Percentiles rank a stretch among this genome's conserved stretches.
Evolutionary conservation across 2,329 filamentous ascomycete genomes (phyloP).

Genomic region (Bisporella sp.): DNA sequence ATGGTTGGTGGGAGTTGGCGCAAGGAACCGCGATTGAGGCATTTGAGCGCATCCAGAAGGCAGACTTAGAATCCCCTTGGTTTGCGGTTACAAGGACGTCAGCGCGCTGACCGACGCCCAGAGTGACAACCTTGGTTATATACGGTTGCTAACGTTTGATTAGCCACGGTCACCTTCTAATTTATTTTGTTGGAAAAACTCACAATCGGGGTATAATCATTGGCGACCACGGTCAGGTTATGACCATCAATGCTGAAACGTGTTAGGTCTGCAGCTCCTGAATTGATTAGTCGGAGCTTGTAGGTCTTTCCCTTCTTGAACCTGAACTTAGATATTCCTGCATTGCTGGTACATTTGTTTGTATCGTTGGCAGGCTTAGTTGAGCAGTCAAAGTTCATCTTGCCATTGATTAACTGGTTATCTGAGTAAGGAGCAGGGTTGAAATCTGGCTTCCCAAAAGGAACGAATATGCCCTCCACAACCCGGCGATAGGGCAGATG

Average conservation of each 20-base stretch:
- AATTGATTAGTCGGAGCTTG: conserved; percentile 42
- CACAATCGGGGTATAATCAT: conserved; percentile 51
- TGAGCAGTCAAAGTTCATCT: conserved; percentile 24
- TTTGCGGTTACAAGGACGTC: conserved; percentile 40
- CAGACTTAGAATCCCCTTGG: conserved; percentile 33
- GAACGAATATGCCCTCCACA: conserved; percentile 38
- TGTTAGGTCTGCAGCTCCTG: conserved; percentile 37
- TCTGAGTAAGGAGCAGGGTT: conserved; percentile 24
- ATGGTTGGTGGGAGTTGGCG: conserved; percentile 39
- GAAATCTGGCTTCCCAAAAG: conserved; percentile 21
- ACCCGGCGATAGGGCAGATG: conserved; percentile 39
- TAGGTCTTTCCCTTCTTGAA: conserved; percentile 38
- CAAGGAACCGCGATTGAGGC: conserved; percentile 38
- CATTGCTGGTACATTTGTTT: conserved; percentile 16
- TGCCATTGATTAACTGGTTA: conserved; percentile 29
- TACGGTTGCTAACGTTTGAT: conserved; percentile 41
- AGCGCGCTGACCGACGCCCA: conserved; percentile 43
- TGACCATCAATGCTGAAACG: conserved; percentile 41
- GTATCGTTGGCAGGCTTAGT: conserved; percentile 16
- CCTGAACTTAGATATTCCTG: conserved; percentile 27
- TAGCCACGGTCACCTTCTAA: too few relatives aligned
- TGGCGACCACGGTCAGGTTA: conserved; percentile 57
- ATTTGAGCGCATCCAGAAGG: conserved; percentile 54
- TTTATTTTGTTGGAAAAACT: too few relatives aligned
- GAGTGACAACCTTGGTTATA: conserved; percentile 49